Evolutionary conservation across 306 rosid genomes (phyloP).

Genomic region (Corylus heterophylla): DNA sequence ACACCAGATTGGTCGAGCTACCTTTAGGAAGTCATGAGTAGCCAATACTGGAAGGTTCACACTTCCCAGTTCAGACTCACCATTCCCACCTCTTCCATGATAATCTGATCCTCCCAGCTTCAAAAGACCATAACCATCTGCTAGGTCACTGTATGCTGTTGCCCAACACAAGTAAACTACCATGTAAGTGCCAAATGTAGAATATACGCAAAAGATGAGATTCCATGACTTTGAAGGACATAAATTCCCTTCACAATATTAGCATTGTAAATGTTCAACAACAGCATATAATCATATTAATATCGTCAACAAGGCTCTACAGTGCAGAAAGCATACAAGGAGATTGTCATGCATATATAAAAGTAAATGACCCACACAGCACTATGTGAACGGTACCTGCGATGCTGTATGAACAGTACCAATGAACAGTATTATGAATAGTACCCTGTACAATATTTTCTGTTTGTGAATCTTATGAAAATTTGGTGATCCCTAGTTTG

Average conservation of each 20-base stretch:
- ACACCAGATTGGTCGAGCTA: slow-evolving; percentile 85
- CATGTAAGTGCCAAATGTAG: not conserved
- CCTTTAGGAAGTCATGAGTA: slow-evolving; percentile 70
- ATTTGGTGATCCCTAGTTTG: no score
- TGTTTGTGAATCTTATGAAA: no score
- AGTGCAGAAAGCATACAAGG: not conserved
- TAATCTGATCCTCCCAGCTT: slow-evolving; percentile 97
- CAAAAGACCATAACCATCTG: slow-evolving; percentile 69
- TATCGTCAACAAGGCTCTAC: not conserved
- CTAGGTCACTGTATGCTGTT: slow-evolving; percentile 83
- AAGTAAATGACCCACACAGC: not conserved
- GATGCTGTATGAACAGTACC: no score
- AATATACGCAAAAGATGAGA: slow-evolving; percentile 8
- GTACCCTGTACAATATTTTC: no score
- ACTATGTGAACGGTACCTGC: no score
- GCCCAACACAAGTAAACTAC: slow-evolving; percentile 17
- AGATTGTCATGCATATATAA: not conserved
- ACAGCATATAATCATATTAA: not conserved
- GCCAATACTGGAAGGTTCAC: slow-evolving; percentile 83
- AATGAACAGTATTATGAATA: no score
- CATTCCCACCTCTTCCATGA: slow-evolving; percentile 81
- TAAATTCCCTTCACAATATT: slow-evolving; percentile 2
- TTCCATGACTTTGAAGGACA: slow-evolving; percentile 9
- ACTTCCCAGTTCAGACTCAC: slow-evolving; percentile 87
- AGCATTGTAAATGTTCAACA: not conserved